Base-by-base conservation (phyloP, 2,329 filamentous ascomycete species). In the Seiridium cupressi region DNA sequence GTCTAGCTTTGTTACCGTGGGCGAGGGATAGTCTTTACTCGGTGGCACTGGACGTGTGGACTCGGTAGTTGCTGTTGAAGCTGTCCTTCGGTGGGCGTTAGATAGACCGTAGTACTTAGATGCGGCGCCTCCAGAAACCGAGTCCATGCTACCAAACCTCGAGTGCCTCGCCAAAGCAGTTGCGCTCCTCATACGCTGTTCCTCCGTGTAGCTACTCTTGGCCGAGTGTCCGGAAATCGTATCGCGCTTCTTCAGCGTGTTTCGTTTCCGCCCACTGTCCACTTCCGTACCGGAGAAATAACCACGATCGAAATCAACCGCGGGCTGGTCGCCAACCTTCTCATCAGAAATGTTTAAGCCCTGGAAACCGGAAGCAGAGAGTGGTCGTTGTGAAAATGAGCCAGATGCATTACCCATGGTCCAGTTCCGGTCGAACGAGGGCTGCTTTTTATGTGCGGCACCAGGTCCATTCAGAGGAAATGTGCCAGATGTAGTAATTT, bases 281-380 rank as follows among this genome's bases (percentile, higher is more conserved):
- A 88, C 81, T 69, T 98, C 94, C 13, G 90, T 90, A 3, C 93
- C 92, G 6, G 94, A 97, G 71, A 97, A 97, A 74, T 98, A 98
- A 32, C 93, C 94, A 42, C 92, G 86, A 69, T 98, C 95, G 13
- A 92, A 74, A 62, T 96, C 91, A 32, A 79, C 74, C 13, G 77
- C 76, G 7, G 79, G 79, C 61, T 85, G 82, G 63, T 79, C 67
- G 10, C 77, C 72, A 11, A 69, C 61, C 11, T 70, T 69, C 6
- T 74, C 66, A 13, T 76, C 76, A 1, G 77, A 76, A 31, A 70
- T 70, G 31, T 74, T 72, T 54, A 76, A 57, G 5, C 76, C 66
- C 36, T 81, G 78, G 38, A 82, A 68, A 11, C 81, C 83, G 13
- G 82, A 75, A 3, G 83, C 84, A 3, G 84, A 86, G 26, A 84